Conservation (phyloP, 768 basidiomycete genomes). For the Leccinum ochraceum region DNA sequence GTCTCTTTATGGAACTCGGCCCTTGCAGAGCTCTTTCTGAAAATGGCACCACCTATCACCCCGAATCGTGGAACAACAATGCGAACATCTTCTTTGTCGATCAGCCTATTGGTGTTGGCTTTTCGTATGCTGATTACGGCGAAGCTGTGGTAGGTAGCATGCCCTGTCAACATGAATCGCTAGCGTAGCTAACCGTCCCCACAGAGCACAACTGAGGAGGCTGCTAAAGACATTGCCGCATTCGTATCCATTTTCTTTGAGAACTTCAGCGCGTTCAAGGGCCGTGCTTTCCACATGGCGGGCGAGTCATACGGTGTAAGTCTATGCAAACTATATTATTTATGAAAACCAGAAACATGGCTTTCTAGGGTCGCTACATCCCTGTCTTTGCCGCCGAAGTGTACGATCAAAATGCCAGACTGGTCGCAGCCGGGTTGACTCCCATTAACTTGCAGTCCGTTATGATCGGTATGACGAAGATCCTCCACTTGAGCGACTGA, state of each 20-base stretch:
- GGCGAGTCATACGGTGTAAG: conserved; percentile 56
- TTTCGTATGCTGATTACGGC: conserved; percentile 46
- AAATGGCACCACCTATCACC: conserved; percentile 53
- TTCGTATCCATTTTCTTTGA: conserved; percentile 77
- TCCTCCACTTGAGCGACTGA: neutral
- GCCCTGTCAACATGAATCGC: neutral
- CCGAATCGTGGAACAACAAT: conserved; percentile 67
- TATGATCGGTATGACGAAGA: conserved; percentile 43
- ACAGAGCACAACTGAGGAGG: conserved; percentile 65
- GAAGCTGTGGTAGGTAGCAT: conserved; percentile 38
- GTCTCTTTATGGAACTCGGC: conserved; percentile 73
- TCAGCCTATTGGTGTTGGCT: conserved; percentile 47
- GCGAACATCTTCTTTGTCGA: conserved; percentile 52
- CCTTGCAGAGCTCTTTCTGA: conserved; percentile 63
- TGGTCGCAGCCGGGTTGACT: conserved; percentile 45
- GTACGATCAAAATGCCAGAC: conserved; percentile 47
- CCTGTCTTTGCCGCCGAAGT: conserved; percentile 51
- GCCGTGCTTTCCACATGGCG: conserved; percentile 60
- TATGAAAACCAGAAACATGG: neutral
- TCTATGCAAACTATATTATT: neutral
- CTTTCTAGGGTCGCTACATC: conserved; percentile 49
- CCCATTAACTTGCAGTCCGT: conserved; percentile 52
- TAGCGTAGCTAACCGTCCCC: neutral
- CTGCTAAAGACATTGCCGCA: conserved; percentile 67
- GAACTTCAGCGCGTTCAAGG: conserved; percentile 69